These are phyloP conservation scores for Penicillium hordei DNA, from an alignment of 2,329 filamentous ascomycete species.

Conservation along the genomic window DNA sequence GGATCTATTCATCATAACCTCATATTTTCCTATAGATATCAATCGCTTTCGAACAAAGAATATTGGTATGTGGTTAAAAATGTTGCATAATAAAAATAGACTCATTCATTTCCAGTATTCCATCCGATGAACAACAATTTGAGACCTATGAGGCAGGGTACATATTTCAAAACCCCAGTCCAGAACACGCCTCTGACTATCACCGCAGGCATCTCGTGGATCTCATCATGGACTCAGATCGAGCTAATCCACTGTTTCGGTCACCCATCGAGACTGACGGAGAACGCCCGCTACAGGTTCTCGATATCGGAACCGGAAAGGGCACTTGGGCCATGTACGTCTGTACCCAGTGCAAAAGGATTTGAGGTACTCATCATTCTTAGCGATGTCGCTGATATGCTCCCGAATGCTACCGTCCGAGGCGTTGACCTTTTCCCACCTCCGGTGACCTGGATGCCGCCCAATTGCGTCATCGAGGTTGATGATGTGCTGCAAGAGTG, in stretches of 20 bases:
- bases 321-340: conserved; percentile 23
- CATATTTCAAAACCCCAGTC: neutral
- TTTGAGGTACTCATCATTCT: neutral
- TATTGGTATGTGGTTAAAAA: neutral
- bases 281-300: conserved; percentile 9
- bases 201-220: conserved; percentile 12
- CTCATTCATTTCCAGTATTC: neutral
- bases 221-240: conserved; percentile 16
- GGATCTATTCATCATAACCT: neutral
- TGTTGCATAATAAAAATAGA: neutral
- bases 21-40: neutral
- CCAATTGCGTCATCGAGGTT: conserved; percentile 32
- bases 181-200: neutral
- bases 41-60: conserved; percentile 7
- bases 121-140: conserved; percentile 10
- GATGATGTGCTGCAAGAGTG: conserved; percentile 27
- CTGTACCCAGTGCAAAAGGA: neutral
- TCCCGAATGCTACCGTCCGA: conserved; percentile 19
- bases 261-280: conserved; percentile 7
- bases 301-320: conserved; percentile 19
- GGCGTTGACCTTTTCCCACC: conserved; percentile 30
- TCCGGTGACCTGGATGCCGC: conserved; percentile 25
- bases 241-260: conserved; percentile 13
- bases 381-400: conserved; percentile 26
- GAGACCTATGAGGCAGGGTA: conserved; percentile 11